Conservation (phyloP, 2,329 filamentous ascomycete species). For the Pseudocercospora vitis region DNA sequence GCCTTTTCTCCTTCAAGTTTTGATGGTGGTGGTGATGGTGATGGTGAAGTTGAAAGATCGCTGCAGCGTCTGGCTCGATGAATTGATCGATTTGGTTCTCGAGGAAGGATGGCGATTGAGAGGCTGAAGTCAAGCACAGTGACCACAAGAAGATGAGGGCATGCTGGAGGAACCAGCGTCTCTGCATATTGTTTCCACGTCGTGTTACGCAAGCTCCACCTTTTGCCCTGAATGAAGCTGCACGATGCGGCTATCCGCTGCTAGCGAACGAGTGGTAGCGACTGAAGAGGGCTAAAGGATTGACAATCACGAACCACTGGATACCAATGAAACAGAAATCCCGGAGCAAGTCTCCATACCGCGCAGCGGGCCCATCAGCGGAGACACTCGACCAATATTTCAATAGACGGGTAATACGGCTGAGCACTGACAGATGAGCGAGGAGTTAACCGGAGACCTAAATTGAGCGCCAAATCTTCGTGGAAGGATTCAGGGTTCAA, state of each 20-base stretch:
- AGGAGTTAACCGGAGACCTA: neutral
- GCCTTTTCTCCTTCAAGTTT: slow-evolving; percentile 1
- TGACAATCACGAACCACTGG: neutral
- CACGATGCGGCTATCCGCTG: neutral
- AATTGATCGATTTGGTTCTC: neutral
- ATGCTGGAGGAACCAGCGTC: neutral
- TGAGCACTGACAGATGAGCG: slow-evolving; percentile 1
- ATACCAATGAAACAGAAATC: neutral
- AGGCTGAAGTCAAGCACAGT: neutral
- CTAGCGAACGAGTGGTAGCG: neutral
- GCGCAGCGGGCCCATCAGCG: neutral
- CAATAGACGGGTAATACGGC: neutral
- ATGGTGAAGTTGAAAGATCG: neutral
- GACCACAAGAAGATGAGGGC: neutral
- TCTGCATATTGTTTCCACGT: neutral
- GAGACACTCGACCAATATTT: neutral
- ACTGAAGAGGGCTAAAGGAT: neutral
- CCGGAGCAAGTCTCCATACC: neutral
- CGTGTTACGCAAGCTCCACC: neutral
- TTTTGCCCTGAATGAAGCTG: neutral
- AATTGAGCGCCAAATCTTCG: neutral
- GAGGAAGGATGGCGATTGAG: neutral
- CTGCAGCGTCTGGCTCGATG: neutral
- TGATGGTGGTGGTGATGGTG: slow-evolving; percentile 5
- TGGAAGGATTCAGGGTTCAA: neutral